A percentile compares a stretch with the other conserved stretches of the same genome.
Conservation (phyloP, 805 yeast genomes). For the Starmera dryadoides region DNA sequence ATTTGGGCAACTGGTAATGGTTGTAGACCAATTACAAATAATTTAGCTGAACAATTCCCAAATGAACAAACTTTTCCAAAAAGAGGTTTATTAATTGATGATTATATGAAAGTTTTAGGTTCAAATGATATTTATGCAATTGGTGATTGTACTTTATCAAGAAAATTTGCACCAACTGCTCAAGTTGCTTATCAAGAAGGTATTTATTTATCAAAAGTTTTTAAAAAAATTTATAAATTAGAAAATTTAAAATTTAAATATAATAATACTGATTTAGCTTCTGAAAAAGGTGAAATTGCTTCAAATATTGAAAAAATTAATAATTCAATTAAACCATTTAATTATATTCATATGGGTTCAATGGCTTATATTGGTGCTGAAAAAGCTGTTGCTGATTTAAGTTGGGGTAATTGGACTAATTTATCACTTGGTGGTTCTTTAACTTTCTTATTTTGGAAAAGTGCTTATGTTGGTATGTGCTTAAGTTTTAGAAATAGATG, state of each 20-base stretch:
- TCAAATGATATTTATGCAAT: conserved; percentile 70
- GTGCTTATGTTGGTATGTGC: conserved; percentile 90
- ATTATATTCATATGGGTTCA: conserved; percentile 85
- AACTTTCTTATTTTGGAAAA: conserved; percentile 91
- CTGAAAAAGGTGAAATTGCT: conserved; percentile 26
- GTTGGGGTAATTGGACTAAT: conserved; percentile 72
- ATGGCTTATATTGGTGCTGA: conserved; percentile 92
- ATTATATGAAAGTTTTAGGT: conserved; percentile 76
- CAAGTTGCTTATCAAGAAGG: conserved; percentile 98
- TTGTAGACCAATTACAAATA: conserved; percentile 67
- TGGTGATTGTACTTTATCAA: conserved; percentile 89
- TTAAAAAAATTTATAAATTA: conserved; percentile 55
- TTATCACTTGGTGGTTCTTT: conserved; percentile 77
- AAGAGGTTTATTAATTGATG: conserved; percentile 86
- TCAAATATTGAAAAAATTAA: conserved; percentile 33
- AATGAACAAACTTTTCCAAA: conserved; percentile 71
- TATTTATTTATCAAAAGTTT: conserved; percentile 64
- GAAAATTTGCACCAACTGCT: conserved; percentile 92
- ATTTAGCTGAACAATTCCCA: conserved; percentile 60
- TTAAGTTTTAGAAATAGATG: conserved; percentile 83
- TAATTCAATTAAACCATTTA: conserved; percentile 51
- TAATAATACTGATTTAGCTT: conserved; percentile 27
- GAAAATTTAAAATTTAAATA: conserved; percentile 46
- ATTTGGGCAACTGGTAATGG: conserved; percentile 99
- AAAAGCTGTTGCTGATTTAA: conserved; percentile 88